Percentiles rank a stretch among this genome's conserved stretches.
These are phyloP conservation scores for Trichothecium roseum DNA, from an alignment of 2,329 filamentous ascomycete species.

Conservation along the genomic window DNA sequence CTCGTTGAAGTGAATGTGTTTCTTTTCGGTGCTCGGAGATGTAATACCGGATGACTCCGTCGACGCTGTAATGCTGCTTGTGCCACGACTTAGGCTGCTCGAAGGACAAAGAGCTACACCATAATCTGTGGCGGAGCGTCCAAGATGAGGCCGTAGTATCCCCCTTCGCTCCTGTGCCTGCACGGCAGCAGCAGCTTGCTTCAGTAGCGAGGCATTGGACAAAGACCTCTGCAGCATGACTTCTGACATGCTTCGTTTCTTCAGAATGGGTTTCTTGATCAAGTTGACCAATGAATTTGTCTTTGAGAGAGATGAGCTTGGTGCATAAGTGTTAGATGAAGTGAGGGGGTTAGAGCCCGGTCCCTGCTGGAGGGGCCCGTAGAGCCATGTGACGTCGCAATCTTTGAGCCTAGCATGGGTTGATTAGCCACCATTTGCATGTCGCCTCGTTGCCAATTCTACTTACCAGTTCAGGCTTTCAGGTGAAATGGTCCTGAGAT, in stretches of 20 bases:
- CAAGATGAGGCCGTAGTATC: conserved; percentile 43
- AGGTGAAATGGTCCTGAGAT: conserved; percentile 76
- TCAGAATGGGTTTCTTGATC: conserved; percentile 80
- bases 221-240: conserved; percentile 85
- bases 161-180: conserved; percentile 63
- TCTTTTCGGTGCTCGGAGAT: conserved; percentile 56
- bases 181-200: conserved; percentile 78
- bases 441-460: background rate
- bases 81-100: conserved; percentile 53
- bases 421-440: background rate
- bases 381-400: conserved; percentile 94
- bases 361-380: conserved; percentile 66
- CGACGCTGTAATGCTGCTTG: conserved; percentile 53
- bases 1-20: conserved; percentile 93
- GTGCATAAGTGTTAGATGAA: conserved; percentile 27
- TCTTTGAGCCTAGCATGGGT: conserved; percentile 71
- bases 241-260: conserved; percentile 94
- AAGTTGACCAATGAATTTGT: conserved; percentile 53
- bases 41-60: conserved; percentile 59
- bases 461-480: conserved; percentile 88
- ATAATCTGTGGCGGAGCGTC: conserved; percentile 59
- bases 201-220: conserved; percentile 78
- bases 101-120: conserved; percentile 45
- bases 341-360: conserved; percentile 51
- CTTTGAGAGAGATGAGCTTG: conserved; percentile 37